Conservation (phyloP, 495 filamentous ascomycete genomes). For the Lophiostoma macrostomum region DNA sequence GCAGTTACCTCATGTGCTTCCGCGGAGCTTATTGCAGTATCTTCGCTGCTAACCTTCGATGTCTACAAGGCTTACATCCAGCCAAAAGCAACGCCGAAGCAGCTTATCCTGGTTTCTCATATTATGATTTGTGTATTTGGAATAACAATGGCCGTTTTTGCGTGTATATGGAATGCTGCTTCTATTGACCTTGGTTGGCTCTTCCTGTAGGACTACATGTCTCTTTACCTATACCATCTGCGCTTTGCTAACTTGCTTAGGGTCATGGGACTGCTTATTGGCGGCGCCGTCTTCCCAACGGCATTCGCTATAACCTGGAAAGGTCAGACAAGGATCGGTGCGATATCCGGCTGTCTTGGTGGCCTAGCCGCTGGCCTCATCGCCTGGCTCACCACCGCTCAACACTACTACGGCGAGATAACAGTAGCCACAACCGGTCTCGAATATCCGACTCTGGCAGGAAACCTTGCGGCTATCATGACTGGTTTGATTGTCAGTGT, state of each 20-base stretch:
- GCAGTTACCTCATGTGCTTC: constrained; percentile 33
- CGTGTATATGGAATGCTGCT: constrained; percentile 38
- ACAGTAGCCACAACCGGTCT: constrained; percentile 27
- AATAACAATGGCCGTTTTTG: constrained; percentile 45
- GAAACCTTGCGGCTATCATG: constrained; percentile 39
- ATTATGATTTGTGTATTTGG: constrained; percentile 36
- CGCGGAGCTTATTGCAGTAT: constrained; percentile 36
- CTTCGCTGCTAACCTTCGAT: constrained; percentile 33
- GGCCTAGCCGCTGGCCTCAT: constrained; percentile 32
- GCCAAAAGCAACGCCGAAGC: constrained; percentile 22
- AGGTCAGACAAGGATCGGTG: constrained; percentile 25
- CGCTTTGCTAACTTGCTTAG: not conserved
- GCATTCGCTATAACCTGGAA: constrained; percentile 36
- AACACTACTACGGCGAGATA: constrained; percentile 29
- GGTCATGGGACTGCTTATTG: constrained; percentile 34
- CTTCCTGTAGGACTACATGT: constrained; percentile 20
- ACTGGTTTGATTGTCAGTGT: constrained; percentile 37
- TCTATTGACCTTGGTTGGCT: constrained; percentile 36
- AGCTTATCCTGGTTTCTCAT: constrained; percentile 34
- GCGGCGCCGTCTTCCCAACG: constrained; percentile 35
- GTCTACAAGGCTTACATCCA: constrained; percentile 37
- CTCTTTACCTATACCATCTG: not conserved
- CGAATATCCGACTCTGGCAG: constrained; percentile 39
- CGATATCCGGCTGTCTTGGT: constrained; percentile 27
- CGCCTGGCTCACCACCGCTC: constrained; percentile 33